phyloP scores from a whole-genome alignment of 202 grass and related monocot species.

The Zoysia matrella region DNA sequence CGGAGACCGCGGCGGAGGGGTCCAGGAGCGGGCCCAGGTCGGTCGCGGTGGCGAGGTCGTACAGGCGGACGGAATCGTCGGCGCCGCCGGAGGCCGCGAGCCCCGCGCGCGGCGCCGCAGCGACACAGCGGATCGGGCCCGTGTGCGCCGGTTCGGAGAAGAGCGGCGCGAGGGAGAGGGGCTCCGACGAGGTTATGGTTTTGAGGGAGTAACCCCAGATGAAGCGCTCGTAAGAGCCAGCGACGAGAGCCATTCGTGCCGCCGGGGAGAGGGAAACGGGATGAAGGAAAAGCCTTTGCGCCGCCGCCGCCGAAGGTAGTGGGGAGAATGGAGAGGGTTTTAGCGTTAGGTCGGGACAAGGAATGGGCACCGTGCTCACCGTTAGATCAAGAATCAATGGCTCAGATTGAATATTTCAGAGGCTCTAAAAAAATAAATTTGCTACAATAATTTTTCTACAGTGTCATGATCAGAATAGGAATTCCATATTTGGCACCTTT shows the following conservation, averaged over 20 bases:
- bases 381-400: too few species aligned
- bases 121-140: constrained; percentile 77
- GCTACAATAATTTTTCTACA: too few species aligned
- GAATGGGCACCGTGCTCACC: not conserved
- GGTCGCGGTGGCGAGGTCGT: too few species aligned
- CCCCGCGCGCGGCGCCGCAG: constrained; percentile 42
- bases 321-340: not conserved
- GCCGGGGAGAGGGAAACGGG: not conserved
- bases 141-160: constrained; percentile 87
- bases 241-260: constrained; percentile 65
- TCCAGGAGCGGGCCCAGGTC: too few species aligned
- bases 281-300: not conserved
- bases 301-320: constrained; percentile 29
- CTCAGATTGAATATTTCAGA: too few species aligned
- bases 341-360: not conserved
- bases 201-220: constrained; percentile 97
- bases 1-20: constrained; percentile 56
- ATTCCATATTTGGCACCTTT: too few species aligned
- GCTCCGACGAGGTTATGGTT: constrained; percentile 32
- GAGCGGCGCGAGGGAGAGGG: constrained; percentile 53
- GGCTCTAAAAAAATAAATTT: too few species aligned
- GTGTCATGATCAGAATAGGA: too few species aligned
- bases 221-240: constrained; percentile 93
- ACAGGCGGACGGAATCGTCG: too few species aligned
- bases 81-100: constrained; percentile 63